Evolutionary conservation across 176 grass and related monocot genomes (phyloP).

Genomic region (Zoysia japonica): DNA sequence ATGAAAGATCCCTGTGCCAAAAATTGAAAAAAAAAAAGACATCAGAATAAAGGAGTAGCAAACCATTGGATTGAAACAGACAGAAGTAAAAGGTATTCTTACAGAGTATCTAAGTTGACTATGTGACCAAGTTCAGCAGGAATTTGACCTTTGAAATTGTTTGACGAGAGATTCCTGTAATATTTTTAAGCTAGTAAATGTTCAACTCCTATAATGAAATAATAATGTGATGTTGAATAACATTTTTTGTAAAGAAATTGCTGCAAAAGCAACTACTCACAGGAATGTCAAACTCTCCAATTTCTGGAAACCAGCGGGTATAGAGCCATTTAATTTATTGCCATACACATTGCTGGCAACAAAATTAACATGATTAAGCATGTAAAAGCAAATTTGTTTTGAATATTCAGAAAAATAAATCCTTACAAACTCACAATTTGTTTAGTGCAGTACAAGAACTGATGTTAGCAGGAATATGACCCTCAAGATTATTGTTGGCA

Average conservation of each 20-base stretch:
- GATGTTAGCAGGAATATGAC: slow-evolving; percentile 86
- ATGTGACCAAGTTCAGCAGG: slow-evolving; percentile 84
- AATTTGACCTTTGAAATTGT: slow-evolving; percentile 86
- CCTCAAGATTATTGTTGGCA: slow-evolving; percentile 87
- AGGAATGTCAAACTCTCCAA: slow-evolving; percentile 88
- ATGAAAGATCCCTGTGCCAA: slow-evolving; percentile 81
- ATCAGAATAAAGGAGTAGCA: slow-evolving; percentile 6
- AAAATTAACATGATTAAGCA: slow-evolving; percentile 26
- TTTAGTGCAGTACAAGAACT: slow-evolving; percentile 93
- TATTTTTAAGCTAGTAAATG: slow-evolving; percentile 18
- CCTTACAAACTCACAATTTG: slow-evolving; percentile 79
- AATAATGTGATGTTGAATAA: background rate
- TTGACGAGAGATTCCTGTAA: slow-evolving; percentile 89
- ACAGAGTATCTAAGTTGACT: slow-evolving; percentile 96
- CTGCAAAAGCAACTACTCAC: slow-evolving; percentile 55
- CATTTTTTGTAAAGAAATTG: slow-evolving; percentile 8
- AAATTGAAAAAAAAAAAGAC: slow-evolving; percentile 34
- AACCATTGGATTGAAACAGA: background rate
- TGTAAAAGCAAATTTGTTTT: background rate
- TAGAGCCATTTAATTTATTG: slow-evolving; percentile 86
- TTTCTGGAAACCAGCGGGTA: slow-evolving; percentile 75
- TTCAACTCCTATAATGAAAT: background rate
- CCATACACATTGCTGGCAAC: slow-evolving; percentile 85
- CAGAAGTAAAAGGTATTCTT: slow-evolving; percentile 40
- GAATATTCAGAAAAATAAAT: background rate